A percentile compares a stretch with the other conserved stretches of the same genome.
phyloP scores from a whole-genome alignment of 352 stramenopile genomes.

The Globisporangium rhizosaccharum region DNA sequence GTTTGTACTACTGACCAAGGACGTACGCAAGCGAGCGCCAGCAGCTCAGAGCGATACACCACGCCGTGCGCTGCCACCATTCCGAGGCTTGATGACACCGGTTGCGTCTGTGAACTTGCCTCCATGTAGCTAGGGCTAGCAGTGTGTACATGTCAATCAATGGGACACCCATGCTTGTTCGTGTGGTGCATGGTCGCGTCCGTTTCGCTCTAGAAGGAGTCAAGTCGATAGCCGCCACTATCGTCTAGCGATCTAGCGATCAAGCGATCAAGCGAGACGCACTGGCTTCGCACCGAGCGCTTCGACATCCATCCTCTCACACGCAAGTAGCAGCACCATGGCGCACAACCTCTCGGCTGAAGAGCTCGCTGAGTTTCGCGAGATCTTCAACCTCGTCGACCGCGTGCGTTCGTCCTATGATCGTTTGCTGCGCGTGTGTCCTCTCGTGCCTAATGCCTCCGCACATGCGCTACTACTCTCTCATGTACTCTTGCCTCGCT shows the following conservation, averaged over 20 bases:
- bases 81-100: slow-evolving; percentile 4
- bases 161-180: too few relatives aligned
- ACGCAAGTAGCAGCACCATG: slow-evolving; percentile 33
- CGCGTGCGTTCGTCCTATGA: slow-evolving; percentile 29
- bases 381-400: slow-evolving; percentile 95
- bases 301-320: not conserved
- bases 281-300: too few relatives aligned
- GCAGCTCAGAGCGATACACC: not conserved
- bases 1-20: slow-evolving; percentile 7
- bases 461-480: not conserved
- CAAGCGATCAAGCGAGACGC: not conserved
- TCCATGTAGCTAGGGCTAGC: slow-evolving; percentile 5
- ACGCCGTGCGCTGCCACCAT: not conserved
- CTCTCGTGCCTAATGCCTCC: not conserved
- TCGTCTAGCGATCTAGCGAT: too few relatives aligned
- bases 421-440: not conserved
- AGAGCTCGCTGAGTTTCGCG: slow-evolving; percentile 89
- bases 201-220: too few relatives aligned
- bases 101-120: slow-evolving; percentile 3
- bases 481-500: not conserved
- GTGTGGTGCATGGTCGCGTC: too few relatives aligned
- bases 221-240: too few relatives aligned
- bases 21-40: slow-evolving; percentile 1
- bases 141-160: not conserved
- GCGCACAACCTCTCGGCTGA: slow-evolving; percentile 58